Percentiles rank a stretch among this genome's conserved stretches.
These are phyloP conservation scores for Hymenoscyphus infarciens DNA, from an alignment of 2,329 filamentous ascomycete genomes.

Conservation along the genomic window DNA sequence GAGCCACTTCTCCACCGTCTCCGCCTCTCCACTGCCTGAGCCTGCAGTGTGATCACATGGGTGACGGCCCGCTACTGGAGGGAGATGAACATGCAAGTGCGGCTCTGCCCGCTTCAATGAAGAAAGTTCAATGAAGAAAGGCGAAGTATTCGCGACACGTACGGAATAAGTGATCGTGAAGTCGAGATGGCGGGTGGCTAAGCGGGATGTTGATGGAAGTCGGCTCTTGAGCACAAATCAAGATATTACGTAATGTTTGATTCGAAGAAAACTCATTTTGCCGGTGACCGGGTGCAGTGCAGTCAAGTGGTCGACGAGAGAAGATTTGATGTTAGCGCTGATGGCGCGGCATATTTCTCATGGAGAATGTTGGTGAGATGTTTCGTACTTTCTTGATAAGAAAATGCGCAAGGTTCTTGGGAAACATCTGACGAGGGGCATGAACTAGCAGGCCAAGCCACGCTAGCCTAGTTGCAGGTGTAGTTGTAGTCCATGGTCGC, in stretches of 20 bases:
- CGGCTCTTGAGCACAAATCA: background rate
- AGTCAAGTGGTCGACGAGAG: background rate
- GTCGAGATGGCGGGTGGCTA: background rate
- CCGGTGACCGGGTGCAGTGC: background rate
- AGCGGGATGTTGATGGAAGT: background rate
- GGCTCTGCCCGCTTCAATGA: constrained; percentile 20
- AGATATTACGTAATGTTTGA: background rate
- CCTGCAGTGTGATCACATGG: background rate
- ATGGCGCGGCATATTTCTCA: background rate
- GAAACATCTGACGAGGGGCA: constrained; percentile 3
- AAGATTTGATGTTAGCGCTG: background rate
- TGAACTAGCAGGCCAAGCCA: background rate
- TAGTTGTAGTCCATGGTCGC: background rate
- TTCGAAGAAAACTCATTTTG: background rate
- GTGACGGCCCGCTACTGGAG: background rate
- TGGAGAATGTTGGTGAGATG: background rate
- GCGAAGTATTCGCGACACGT: background rate
- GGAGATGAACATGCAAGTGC: constrained; percentile 16
- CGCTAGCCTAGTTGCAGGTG: too few relatives aligned
- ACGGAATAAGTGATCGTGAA: constrained; percentile 4
- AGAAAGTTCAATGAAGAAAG: constrained; percentile 13
- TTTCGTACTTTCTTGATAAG: constrained; percentile 3
- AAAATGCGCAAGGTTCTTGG: background rate
- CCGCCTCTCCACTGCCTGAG: background rate
- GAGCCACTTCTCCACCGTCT: background rate